Base-by-base conservation (phyloP, 345 rosid species). In the Passiflora organensis region DNA sequence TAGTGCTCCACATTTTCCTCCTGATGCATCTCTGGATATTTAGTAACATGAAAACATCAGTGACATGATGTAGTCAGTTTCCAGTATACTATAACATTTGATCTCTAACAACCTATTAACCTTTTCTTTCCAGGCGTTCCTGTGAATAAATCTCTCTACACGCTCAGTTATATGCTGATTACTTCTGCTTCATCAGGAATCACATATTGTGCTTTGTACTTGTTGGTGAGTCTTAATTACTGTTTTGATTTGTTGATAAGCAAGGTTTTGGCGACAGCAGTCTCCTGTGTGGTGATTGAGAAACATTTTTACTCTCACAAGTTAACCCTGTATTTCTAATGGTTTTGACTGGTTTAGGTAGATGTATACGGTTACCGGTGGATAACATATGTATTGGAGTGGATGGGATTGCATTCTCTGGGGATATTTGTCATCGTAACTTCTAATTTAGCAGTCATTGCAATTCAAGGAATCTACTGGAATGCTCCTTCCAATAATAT, bases 351-450 rank as follows among this genome's bases (percentile, higher is more conserved):
- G 52, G 43, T 55, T 14, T 59, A 77, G 82, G 78, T 73, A 24
- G 82, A 77, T 58, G 57, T 73, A 53, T 55, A 59, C 12, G 62
- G 69, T n/a, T 61, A 63, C 58, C 63, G 73, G 57, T 34, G 10
- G 10, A 32, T 54, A 60, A 60, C 76, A 25, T 56, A 19, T 23
- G 25, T 54, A 1, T 52, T 77, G 69, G 78, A 67, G 53, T 77
- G 78, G 82, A 73, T 73, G 74, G 82, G 82, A 59, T 67, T 36
- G 53, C 82, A 77, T 64, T 68, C 82, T 10, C 67, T 77, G 60
- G 28, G 51, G 20, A 70, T 77, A 52, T 77, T 77, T 43, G 38
- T 77, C 13, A 49, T 77, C 5, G 47, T 77, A 53, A 52, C 60
- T 47, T 73, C 82, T 8, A 77, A 77, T 58, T 23, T 73, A 18